Percentiles rank a stretch among this genome's conserved stretches.
Conservation (phyloP, 1,139 yeast species). For the Diutina siamensis region DNA sequence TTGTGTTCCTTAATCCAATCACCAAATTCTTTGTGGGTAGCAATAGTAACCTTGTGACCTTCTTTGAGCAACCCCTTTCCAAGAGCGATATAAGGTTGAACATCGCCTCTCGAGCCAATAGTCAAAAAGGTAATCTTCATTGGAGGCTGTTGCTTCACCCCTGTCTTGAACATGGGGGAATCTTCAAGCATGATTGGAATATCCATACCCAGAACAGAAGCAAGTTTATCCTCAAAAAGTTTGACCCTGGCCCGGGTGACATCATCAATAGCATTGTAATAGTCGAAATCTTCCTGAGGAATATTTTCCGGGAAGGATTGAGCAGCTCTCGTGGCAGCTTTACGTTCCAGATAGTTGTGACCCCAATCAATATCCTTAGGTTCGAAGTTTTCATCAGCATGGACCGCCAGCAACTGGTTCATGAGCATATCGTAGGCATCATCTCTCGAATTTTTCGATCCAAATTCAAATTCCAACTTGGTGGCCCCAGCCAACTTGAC, state of each 20-base stretch:
- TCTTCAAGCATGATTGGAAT: slow-evolving; percentile 59
- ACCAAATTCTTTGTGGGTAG: slow-evolving; percentile 73
- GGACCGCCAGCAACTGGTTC: slow-evolving; percentile 34
- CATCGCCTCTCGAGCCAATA: slow-evolving; percentile 93
- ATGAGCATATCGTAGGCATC: slow-evolving; percentile 54
- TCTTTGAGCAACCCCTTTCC: slow-evolving; percentile 67
- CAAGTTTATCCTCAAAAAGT: slow-evolving; percentile 51
- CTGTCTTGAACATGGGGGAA: slow-evolving; percentile 44
- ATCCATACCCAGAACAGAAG: slow-evolving; percentile 47
- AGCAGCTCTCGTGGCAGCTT: neutral
- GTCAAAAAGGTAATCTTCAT: slow-evolving; percentile 64
- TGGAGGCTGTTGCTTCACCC: slow-evolving; percentile 39
- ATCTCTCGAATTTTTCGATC: slow-evolving; percentile 53
- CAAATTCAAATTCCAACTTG: slow-evolving; percentile 66
- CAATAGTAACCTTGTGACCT: slow-evolving; percentile 77
- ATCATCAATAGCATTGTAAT: neutral
- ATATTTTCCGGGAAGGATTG: neutral
- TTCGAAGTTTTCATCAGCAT: neutral
- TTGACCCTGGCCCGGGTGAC: slow-evolving; percentile 37
- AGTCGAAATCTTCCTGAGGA: neutral
- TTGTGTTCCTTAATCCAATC: slow-evolving; percentile 64
- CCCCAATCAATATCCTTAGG: slow-evolving; percentile 2
- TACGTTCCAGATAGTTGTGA: neutral
- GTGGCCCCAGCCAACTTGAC: slow-evolving; percentile 64
- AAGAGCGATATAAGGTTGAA: slow-evolving; percentile 89